Evolutionary conservation across 805 yeast genomes (phyloP).

Genomic region (Candida chauliodis): DNA sequence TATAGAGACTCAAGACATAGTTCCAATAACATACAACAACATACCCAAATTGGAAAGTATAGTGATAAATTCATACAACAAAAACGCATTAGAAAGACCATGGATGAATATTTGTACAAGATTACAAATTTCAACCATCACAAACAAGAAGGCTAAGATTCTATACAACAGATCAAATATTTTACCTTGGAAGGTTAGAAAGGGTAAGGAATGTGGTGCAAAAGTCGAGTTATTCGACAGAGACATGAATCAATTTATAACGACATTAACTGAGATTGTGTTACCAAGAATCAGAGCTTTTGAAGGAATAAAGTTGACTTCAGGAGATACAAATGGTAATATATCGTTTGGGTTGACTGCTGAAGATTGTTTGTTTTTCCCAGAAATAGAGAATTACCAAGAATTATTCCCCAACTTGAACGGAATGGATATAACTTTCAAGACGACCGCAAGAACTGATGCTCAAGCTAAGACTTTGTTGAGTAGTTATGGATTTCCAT

Average conservation of each 20-base stretch:
- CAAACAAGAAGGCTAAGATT: conserved; percentile 80
- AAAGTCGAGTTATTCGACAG: conserved; percentile 73
- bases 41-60: conserved; percentile 71
- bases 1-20: conserved; percentile 70
- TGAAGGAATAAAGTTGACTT: conserved; percentile 65
- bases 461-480: conserved; percentile 82
- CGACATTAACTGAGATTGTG: conserved; percentile 87
- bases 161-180: conserved; percentile 76
- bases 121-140: conserved; percentile 84
- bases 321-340: conserved; percentile 86
- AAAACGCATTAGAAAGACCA: conserved; percentile 64
- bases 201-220: conserved; percentile 90
- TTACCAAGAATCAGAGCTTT: conserved; percentile 90
- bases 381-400: conserved; percentile 87
- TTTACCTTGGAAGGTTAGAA: conserved; percentile 81
- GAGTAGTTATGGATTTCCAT: conserved; percentile 80
- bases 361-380: conserved; percentile 77
- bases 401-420: conserved; percentile 85
- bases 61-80: conserved; percentile 71
- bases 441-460: conserved; percentile 87
- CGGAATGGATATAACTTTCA: conserved; percentile 81
- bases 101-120: conserved; percentile 74
- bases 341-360: conserved; percentile 79
- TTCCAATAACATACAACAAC: conserved; percentile 62
- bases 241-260: conserved; percentile 78